Conservation (phyloP, 2,329 filamentous ascomycete species). For the Colletotrichum gloeosporioides region DNA sequence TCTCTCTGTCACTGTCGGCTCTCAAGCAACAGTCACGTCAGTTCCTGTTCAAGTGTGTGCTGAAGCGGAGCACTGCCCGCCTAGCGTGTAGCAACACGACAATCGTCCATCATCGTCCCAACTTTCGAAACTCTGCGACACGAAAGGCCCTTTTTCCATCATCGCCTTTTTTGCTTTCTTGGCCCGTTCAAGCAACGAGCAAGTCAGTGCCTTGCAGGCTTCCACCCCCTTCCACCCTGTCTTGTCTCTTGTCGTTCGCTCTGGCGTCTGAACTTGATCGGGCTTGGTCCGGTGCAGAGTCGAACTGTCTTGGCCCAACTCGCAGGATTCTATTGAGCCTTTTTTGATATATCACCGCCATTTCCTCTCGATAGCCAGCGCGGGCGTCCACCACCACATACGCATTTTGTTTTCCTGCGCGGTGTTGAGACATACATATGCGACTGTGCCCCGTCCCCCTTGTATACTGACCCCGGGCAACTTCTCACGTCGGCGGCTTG, state of each 20-base stretch:
- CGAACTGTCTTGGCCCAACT: background rate
- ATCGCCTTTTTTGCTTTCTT: background rate
- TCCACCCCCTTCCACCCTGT: background rate
- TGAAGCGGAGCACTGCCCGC: background rate
- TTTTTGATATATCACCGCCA: slow-evolving; percentile 9
- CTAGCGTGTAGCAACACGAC: slow-evolving; percentile 1
- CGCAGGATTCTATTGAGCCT: background rate
- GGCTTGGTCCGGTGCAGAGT: background rate
- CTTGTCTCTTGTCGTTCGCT: background rate
- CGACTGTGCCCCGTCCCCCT: background rate
- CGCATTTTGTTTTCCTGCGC: background rate
- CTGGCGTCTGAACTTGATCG: background rate
- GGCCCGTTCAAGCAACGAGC: background rate
- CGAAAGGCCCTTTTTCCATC: background rate
- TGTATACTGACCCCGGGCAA: background rate
- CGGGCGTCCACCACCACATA: background rate
- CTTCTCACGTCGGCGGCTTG: slow-evolving; percentile 14
- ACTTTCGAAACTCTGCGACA: slow-evolving; percentile 12
- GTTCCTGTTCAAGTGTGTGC: background rate
- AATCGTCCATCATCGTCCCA: slow-evolving; percentile 5
- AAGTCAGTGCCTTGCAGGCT: background rate
- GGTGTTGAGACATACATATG: slow-evolving; percentile 13
- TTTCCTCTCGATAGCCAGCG: background rate
- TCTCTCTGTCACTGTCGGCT: background rate
- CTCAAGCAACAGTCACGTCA: background rate